A percentile compares a stretch with the other conserved stretches of the same genome.
phyloP scores from a whole-genome alignment of 495 filamentous ascomycete species.

The Cudoniella acicularis region DNA sequence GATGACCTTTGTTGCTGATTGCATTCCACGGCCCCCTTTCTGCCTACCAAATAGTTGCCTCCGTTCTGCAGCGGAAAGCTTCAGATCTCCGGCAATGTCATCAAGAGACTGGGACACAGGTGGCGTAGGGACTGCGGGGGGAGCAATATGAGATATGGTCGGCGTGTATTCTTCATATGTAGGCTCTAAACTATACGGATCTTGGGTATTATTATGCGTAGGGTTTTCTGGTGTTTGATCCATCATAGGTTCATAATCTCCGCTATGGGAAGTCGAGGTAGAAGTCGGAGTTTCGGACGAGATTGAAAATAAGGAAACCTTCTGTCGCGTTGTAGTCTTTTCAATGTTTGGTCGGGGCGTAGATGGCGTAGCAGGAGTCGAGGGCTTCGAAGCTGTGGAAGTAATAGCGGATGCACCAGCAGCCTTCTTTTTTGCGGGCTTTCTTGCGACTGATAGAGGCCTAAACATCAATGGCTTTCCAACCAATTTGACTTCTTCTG shows the following conservation, averaged over 20 bases:
- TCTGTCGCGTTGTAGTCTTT: conserved; percentile 36
- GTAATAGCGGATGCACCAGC: conserved; percentile 5
- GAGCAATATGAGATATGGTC: conserved; percentile 9
- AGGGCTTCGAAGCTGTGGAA: neutral
- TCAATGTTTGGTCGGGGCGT: conserved; percentile 13
- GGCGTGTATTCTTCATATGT: conserved; percentile 24
- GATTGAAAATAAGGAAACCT: conserved; percentile 62
- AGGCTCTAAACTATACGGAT: neutral
- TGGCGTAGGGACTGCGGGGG: conserved; percentile 19
- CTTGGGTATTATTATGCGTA: conserved; percentile 3
- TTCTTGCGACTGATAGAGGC: conserved; percentile 74
- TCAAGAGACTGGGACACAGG: conserved; percentile 47
- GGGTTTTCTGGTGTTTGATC: conserved; percentile 30
- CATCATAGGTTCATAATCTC: conserved; percentile 48
- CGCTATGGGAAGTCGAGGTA: conserved; percentile 12
- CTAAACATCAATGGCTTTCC: conserved; percentile 85
- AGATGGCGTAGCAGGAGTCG: conserved; percentile 1
- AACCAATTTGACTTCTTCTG: conserved; percentile 60
- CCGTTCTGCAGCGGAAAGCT: conserved; percentile 66
- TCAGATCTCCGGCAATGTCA: conserved; percentile 66
- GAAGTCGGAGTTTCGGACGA: conserved; percentile 30
- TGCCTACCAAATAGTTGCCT: conserved; percentile 80
- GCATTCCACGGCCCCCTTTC: conserved; percentile 32
- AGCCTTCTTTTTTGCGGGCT: conserved; percentile 62
- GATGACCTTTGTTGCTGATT: conserved; percentile 43